Evolutionary conservation across 768 basidiomycete genomes (phyloP).

Genomic region (Mycena vulgaris): DNA sequence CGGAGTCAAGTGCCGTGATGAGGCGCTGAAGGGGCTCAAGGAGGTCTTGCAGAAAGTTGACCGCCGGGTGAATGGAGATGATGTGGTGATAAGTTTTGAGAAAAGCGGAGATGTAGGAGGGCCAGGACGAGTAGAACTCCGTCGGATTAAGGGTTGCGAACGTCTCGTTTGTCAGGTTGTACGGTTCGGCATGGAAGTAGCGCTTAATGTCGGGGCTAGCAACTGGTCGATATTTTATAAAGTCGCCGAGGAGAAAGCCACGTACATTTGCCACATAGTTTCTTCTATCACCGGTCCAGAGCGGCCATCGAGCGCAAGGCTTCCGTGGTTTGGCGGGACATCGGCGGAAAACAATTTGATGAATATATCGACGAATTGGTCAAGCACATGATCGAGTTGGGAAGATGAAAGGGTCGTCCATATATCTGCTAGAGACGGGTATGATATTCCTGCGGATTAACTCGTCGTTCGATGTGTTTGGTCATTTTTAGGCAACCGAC

Average conservation of each 20-base stretch:
- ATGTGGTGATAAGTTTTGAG: slow-evolving; percentile 32
- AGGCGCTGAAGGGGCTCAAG: slow-evolving; percentile 23
- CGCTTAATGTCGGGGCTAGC: slow-evolving; percentile 33
- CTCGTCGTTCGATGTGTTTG: neutral
- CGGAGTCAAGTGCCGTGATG: slow-evolving; percentile 18
- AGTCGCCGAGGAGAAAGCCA: neutral
- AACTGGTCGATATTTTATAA: neutral
- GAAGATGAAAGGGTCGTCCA: slow-evolving; percentile 23
- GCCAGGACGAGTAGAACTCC: slow-evolving; percentile 26
- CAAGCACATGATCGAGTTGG: slow-evolving; percentile 29
- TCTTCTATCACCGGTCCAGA: slow-evolving; percentile 35
- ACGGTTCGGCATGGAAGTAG: slow-evolving; percentile 33
- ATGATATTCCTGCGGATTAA: slow-evolving; percentile 15
- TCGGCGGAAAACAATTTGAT: slow-evolving; percentile 14
- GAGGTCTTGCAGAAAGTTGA: slow-evolving; percentile 21
- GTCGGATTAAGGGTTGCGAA: slow-evolving; percentile 32
- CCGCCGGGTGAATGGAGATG: slow-evolving; percentile 29
- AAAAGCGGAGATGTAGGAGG: slow-evolving; percentile 33
- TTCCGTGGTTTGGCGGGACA: slow-evolving; percentile 28
- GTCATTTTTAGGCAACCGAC: neutral
- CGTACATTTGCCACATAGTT: slow-evolving; percentile 36
- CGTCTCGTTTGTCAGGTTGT: slow-evolving; percentile 29
- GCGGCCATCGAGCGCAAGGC: slow-evolving; percentile 20
- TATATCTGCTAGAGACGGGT: slow-evolving; percentile 30
- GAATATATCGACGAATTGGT: slow-evolving; percentile 36